Percentiles rank a stretch among this genome's conserved stretches.
Evolutionary conservation across 2,329 filamentous ascomycete species (phyloP).

Genomic region (Xylariales sp.): DNA sequence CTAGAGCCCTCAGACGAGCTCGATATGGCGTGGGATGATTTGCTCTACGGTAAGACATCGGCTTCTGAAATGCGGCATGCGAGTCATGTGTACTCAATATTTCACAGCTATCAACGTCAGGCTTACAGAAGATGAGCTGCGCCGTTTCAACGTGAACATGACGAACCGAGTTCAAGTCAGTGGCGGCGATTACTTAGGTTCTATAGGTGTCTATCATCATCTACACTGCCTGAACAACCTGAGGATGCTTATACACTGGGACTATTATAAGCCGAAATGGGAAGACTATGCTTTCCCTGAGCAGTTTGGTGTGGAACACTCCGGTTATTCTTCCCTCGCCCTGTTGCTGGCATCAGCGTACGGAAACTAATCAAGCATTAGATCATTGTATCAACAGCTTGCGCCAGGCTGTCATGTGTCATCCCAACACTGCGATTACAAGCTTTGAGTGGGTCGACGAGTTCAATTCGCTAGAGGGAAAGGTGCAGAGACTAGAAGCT

Average conservation of each 20-base stretch:
- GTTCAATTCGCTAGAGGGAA: neutral
- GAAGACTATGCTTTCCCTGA: neutral
- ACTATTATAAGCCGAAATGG: neutral
- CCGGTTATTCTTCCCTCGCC: neutral
- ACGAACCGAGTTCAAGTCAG: slow-evolving; percentile 3
- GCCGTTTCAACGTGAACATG: neutral
- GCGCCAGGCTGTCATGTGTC: slow-evolving; percentile 8
- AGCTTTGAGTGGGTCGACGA: neutral
- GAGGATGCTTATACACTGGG: slow-evolving; percentile 6
- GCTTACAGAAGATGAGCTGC: neutral
- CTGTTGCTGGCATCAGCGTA: neutral
- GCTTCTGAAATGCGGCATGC: too few relatives aligned
- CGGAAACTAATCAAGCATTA: neutral
- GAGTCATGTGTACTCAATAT: neutral
- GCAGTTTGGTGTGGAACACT: neutral
- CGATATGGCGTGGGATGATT: neutral
- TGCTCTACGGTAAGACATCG: neutral
- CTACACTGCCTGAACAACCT: slow-evolving; percentile 12
- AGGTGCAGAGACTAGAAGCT: neutral
- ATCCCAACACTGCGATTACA: neutral
- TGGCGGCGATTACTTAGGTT: slow-evolving; percentile 5
- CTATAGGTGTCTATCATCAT: slow-evolving; percentile 3
- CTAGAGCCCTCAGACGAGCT: neutral
- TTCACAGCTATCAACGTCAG: neutral
- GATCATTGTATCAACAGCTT: slow-evolving; percentile 5